Conservation (phyloP, 208 protist species). For the Trypanosoma vivax region DNA sequence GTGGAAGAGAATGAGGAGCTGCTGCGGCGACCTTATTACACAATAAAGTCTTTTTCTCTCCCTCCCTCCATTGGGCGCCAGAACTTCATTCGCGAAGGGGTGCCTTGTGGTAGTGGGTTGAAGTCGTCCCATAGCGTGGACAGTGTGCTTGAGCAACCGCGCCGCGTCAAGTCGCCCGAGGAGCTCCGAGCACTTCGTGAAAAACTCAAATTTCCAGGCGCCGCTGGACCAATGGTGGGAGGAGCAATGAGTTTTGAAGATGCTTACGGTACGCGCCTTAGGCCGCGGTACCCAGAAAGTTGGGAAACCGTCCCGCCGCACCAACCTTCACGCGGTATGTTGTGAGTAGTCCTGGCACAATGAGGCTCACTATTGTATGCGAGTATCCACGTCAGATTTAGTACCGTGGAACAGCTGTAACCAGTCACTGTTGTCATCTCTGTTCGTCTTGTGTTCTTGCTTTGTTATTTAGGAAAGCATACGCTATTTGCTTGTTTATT, state of each 20-base stretch:
- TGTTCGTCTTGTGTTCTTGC: too few species aligned
- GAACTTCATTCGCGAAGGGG: constrained; percentile 3
- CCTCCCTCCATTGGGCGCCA: constrained; percentile 12
- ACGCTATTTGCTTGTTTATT: too few species aligned
- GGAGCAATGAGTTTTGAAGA: constrained; percentile 27
- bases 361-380: too few species aligned
- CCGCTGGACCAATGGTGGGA: constrained; percentile 11
- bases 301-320: constrained; percentile 85
- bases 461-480: too few species aligned
- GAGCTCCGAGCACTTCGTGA: constrained; percentile 51
- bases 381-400: too few species aligned
- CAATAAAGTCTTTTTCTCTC: constrained; percentile 41
- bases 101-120: background rate
- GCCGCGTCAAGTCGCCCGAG: constrained; percentile 36
- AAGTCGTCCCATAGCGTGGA: constrained; percentile 17
- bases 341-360: too few species aligned
- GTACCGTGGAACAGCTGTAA: too few species aligned
- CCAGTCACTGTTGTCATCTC: too few species aligned
- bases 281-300: constrained; percentile 75
- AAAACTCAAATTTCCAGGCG: constrained; percentile 38
- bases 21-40: constrained; percentile 81
- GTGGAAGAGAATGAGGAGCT: constrained; percentile 78
- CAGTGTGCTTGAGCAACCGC: constrained; percentile 27
- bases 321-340: constrained; percentile 48
- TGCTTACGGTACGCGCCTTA: constrained; percentile 65